Evolutionary conservation across 805 yeast genomes (phyloP).

Genomic region (Teunomyces barrocoloradensis): DNA sequence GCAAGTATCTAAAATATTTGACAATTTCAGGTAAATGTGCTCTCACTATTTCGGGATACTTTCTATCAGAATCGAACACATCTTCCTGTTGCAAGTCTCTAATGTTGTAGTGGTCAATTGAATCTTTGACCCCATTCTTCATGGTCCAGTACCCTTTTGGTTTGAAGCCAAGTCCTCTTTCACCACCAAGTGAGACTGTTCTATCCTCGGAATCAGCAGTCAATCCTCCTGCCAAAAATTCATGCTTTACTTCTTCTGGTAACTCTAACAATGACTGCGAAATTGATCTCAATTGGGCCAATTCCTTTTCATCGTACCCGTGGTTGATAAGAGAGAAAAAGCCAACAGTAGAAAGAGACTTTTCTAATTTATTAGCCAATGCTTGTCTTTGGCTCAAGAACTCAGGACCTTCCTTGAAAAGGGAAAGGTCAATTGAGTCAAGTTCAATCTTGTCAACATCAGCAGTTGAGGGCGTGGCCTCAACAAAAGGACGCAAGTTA

Average conservation of each 20-base stretch:
- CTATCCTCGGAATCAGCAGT: slow-evolving; percentile 28
- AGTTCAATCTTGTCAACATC: slow-evolving; percentile 23
- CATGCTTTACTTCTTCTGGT: slow-evolving; percentile 37
- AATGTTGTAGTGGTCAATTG: slow-evolving; percentile 28
- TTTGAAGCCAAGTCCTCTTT: slow-evolving; percentile 29
- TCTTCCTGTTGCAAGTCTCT: slow-evolving; percentile 23
- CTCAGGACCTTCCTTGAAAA: slow-evolving; percentile 36
- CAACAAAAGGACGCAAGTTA: slow-evolving; percentile 29
- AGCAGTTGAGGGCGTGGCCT: slow-evolving; percentile 20
- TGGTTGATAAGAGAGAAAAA: slow-evolving; percentile 44
- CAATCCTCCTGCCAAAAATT: slow-evolving; percentile 40
- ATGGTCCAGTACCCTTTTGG: slow-evolving; percentile 31
- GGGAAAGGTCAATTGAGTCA: slow-evolving; percentile 35
- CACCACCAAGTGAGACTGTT: slow-evolving; percentile 25
- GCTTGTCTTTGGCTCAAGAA: slow-evolving; percentile 23
- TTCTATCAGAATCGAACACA: slow-evolving; percentile 18
- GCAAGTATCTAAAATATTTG: slow-evolving; percentile 22
- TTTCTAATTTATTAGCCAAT: slow-evolving; percentile 38
- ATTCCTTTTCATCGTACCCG: slow-evolving; percentile 32
- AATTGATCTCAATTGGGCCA: slow-evolving; percentile 36
- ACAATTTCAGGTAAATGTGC: slow-evolving; percentile 23
- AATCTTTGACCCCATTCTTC: slow-evolving; percentile 27
- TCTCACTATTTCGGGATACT: slow-evolving; percentile 23
- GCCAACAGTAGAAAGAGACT: slow-evolving; percentile 41
- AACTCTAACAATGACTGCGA: slow-evolving; percentile 42